Conservation (phyloP, 768 basidiomycete species). For the Kondoa subrosea region DNA sequence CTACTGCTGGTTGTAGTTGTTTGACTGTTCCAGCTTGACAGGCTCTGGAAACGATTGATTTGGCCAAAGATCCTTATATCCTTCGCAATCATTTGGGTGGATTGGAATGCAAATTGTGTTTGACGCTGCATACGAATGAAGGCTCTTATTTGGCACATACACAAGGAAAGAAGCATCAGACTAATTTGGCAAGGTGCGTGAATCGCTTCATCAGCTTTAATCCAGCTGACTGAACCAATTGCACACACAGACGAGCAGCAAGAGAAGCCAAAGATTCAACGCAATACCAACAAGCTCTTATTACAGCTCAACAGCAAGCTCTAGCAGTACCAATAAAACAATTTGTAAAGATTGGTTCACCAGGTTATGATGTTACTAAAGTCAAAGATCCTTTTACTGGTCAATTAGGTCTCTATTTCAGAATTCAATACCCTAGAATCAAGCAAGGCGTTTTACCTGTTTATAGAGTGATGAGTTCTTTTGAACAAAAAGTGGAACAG, state of each 20-base stretch:
- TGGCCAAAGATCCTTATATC: slow-evolving; percentile 76
- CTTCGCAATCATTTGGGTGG: slow-evolving; percentile 96
- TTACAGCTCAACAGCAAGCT: slow-evolving; percentile 17
- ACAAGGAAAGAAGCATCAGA: slow-evolving; percentile 98
- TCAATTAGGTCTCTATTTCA: slow-evolving; percentile 93
- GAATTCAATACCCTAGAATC: slow-evolving; percentile 46
- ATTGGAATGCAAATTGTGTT: slow-evolving; percentile 89
- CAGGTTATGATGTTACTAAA: slow-evolving; percentile 89
- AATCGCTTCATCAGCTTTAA: too few relatives aligned
- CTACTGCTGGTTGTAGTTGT: too few relatives aligned
- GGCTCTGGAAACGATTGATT: slow-evolving; percentile 89
- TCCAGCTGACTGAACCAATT: too few relatives aligned
- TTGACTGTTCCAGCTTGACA: neutral
- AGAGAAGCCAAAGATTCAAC: slow-evolving; percentile 87
- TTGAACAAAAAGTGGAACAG: slow-evolving; percentile 88
- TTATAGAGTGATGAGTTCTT: slow-evolving; percentile 43
- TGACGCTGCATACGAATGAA: slow-evolving; percentile 98
- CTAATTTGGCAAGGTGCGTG: slow-evolving; percentile 56
- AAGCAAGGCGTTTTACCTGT: neutral
- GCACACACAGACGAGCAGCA: slow-evolving; percentile 54
- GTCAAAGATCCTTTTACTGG: slow-evolving; percentile 64
- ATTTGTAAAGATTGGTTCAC: slow-evolving; percentile 91
- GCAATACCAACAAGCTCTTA: slow-evolving; percentile 53
- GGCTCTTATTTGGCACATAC: slow-evolving; percentile 98
- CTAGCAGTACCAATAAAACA: slow-evolving; percentile 66